Evolutionary conservation across 2,329 filamentous ascomycete genomes (phyloP).

Genomic region (Zelopaecilomyces penicillatus): DNA sequence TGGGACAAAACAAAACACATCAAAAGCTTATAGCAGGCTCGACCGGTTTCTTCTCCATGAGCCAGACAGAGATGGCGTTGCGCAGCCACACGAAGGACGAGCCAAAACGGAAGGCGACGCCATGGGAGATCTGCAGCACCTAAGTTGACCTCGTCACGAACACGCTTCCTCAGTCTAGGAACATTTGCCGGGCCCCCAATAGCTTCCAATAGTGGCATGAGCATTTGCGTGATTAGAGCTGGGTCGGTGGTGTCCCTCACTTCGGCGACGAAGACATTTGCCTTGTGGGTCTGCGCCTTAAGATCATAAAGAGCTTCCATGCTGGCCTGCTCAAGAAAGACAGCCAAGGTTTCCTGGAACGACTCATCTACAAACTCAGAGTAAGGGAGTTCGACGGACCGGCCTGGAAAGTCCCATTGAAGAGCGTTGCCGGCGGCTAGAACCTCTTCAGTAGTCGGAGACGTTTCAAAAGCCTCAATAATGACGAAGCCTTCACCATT

Average conservation of each 20-base stretch:
- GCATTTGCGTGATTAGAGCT: constrained; percentile 3
- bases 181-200: constrained; percentile 20
- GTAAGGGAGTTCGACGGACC: constrained; percentile 37
- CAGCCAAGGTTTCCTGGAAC: constrained; percentile 41
- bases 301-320: constrained; percentile 45
- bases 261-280: constrained; percentile 44
- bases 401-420: constrained; percentile 52
- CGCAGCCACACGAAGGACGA: constrained; percentile 6
- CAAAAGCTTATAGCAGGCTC: constrained; percentile 5
- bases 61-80: constrained; percentile 3
- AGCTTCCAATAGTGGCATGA: constrained; percentile 4
- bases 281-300: constrained; percentile 43
- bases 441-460: constrained; percentile 47
- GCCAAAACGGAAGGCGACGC: constrained; percentile 7
- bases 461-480: constrained; percentile 53
- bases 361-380: constrained; percentile 13
- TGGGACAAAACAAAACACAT: constrained; percentile 6
- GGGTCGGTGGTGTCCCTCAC: constrained; percentile 17
- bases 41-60: constrained; percentile 22
- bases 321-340: constrained; percentile 49
- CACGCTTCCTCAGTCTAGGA: constrained; percentile 42
- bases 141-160: constrained; percentile 41
- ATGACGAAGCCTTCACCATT: constrained; percentile 16
- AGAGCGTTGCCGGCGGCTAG: constrained; percentile 43
- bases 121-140: background rate